A percentile compares a stretch with the other conserved stretches of the same genome.
Evolutionary conservation across 108 stramenopile genomes (phyloP).

Genomic region (Conticribra weissflogii): DNA sequence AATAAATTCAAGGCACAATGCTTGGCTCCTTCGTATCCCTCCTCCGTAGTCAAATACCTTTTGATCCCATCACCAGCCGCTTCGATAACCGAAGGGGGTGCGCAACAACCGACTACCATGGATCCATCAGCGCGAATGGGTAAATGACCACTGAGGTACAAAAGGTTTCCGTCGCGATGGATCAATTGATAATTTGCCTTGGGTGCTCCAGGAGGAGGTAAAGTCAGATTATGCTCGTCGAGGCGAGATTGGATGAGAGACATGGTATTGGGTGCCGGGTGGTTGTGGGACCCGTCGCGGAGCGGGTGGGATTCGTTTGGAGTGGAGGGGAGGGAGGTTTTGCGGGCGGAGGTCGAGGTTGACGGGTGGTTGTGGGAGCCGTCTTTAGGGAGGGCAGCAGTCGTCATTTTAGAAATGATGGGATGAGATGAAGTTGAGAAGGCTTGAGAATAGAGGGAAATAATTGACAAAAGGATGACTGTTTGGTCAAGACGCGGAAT

Average conservation of each 20-base stretch:
- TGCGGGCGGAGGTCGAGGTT: too few species aligned
- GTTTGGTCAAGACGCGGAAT: too few species aligned
- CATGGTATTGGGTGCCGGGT: conserved; percentile 22
- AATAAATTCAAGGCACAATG: conserved; percentile 61
- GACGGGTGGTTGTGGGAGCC: neutral
- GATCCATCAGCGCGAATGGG: conserved; percentile 52
- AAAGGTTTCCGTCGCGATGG: conserved; percentile 48
- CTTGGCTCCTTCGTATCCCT: conserved; percentile 61
- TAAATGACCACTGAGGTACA: conserved; percentile 58
- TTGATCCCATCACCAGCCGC: neutral
- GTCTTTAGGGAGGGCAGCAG: neutral
- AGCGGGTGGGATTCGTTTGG: neutral
- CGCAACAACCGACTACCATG: conserved; percentile 49
- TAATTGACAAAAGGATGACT: too few species aligned
- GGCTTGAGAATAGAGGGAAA: too few species aligned
- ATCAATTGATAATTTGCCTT: conserved; percentile 47
- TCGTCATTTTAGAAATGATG: too few species aligned
- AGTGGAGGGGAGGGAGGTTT: neutral
- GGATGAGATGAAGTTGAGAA: too few species aligned
- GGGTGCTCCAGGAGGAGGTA: conserved; percentile 40
- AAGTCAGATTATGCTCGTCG: conserved; percentile 13
- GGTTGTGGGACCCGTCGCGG: conserved; percentile 6
- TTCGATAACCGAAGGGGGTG: conserved; percentile 48
- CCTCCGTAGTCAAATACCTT: conserved; percentile 38
- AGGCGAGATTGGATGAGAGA: conserved; percentile 36